These are phyloP conservation scores for Boletus huronensis DNA, from an alignment of 768 basidiomycete genomes.

Conservation along the genomic window DNA sequence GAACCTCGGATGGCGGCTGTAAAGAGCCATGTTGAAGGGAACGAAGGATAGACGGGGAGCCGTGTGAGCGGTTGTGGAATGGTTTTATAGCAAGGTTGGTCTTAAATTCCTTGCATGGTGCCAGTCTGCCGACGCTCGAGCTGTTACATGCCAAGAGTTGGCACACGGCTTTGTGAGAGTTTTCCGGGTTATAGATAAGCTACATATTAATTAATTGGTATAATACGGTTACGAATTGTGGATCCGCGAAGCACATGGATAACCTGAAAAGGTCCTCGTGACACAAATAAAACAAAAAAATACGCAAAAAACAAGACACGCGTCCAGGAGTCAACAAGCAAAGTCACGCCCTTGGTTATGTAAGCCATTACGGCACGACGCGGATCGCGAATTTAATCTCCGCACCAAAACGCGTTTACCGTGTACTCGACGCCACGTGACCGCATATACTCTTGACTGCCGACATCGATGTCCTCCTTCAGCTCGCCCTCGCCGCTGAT, in stretches of 20 bases:
- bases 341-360: no score
- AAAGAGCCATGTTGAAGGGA: conserved; percentile 22
- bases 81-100: background rate
- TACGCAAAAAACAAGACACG: no score
- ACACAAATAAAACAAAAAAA: no score
- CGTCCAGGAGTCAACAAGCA: no score
- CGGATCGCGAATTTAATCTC: conserved; percentile 25
- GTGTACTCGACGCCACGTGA: conserved; percentile 26
- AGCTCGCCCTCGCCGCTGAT: conserved; percentile 6
- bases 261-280: no score
- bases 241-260: background rate
- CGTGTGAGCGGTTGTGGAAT: conserved; percentile 8
- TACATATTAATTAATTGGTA: background rate
- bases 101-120: background rate
- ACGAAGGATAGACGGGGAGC: conserved; percentile 7
- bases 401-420: conserved; percentile 35
- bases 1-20: conserved; percentile 30
- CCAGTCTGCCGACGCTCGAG: no score
- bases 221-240: no score
- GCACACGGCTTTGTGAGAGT: background rate
- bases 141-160: background rate
- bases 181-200: background rate
- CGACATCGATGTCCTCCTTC: conserved; percentile 29
- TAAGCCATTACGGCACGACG: no score
- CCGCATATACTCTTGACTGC: conserved; percentile 26